Percentiles rank a stretch among this genome's conserved stretches.
phyloP scores from a whole-genome alignment of 2,329 filamentous ascomycete species.

The Lecanicillium sp. region DNA sequence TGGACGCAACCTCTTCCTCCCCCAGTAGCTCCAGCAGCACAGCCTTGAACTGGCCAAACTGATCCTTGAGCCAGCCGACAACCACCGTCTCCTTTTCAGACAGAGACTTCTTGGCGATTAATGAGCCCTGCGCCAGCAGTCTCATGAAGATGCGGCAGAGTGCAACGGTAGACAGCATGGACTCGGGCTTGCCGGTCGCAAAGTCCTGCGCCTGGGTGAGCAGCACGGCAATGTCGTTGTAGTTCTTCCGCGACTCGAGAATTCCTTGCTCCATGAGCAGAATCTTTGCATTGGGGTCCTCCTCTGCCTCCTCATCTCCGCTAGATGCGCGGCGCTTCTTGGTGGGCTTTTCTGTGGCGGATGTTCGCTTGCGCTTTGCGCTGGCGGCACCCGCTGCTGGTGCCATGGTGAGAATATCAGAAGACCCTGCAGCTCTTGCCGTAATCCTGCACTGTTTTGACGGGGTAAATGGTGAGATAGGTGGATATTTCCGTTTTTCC shows the following conservation, averaged over 20 bases:
- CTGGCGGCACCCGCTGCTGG: slow-evolving; percentile 18
- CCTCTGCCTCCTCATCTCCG: slow-evolving; percentile 36
- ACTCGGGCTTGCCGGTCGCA: slow-evolving; percentile 41
- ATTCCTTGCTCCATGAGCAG: slow-evolving; percentile 73
- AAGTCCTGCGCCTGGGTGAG: slow-evolving; percentile 47
- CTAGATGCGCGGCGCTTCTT: slow-evolving; percentile 45
- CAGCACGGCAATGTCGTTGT: slow-evolving; percentile 79
- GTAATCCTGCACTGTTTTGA: no score
- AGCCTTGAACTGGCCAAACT: slow-evolving; percentile 63
- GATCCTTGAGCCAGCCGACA: slow-evolving; percentile 69
- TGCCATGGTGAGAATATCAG: slow-evolving; percentile 17
- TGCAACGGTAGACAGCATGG: slow-evolving; percentile 66
- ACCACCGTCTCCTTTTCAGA: slow-evolving; percentile 70
- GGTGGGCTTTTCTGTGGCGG: slow-evolving; percentile 33
- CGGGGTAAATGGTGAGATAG: no score
- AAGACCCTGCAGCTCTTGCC: no score
- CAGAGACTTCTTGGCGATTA: slow-evolving; percentile 57
- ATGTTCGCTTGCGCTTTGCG: slow-evolving; percentile 46
- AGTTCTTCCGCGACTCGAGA: slow-evolving; percentile 77
- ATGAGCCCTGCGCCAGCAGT: slow-evolving; percentile 64
- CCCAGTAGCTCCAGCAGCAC: slow-evolving; percentile 54
- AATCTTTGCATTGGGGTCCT: slow-evolving; percentile 57
- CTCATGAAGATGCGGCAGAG: slow-evolving; percentile 82
- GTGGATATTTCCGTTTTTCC: no score
- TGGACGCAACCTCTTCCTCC: slow-evolving; percentile 57